Evolutionary conservation across 129 eudicot genomes (phyloP).

Genomic region (carrot (Daucus carota)): DNA sequence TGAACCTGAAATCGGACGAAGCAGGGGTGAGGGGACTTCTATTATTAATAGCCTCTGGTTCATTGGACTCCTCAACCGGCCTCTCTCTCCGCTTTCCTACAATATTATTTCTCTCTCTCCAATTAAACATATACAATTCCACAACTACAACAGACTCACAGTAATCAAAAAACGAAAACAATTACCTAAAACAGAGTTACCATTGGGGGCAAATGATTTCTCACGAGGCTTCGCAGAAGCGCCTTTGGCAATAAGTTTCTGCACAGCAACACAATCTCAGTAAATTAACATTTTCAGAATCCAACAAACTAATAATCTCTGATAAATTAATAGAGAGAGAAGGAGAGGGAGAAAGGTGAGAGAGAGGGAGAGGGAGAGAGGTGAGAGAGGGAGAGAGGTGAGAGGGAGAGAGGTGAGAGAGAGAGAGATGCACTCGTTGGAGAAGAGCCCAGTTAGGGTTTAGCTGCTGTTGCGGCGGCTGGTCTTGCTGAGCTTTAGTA

Average conservation of each 20-base stretch:
- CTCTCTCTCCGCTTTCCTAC: constrained; percentile 83
- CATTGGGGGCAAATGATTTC: constrained; percentile 18
- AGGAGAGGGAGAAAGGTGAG: background rate
- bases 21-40: constrained; percentile 63
- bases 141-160: no score
- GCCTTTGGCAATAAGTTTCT: constrained; percentile 49
- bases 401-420: background rate
- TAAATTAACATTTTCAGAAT: background rate
- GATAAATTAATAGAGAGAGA: background rate
- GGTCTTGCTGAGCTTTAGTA: background rate
- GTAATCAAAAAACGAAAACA: background rate
- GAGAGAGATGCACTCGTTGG: constrained; percentile 37
- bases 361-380: background rate
- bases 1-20: constrained; percentile 69
- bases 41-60: constrained; percentile 15
- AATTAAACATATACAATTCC: background rate
- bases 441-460: constrained; percentile 95
- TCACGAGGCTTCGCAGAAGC: constrained; percentile 22
- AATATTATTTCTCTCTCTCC: background rate
- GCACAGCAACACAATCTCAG: constrained; percentile 13
- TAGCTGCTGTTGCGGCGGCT: constrained; percentile 24
- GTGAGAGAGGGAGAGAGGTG: background rate
- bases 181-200: constrained; percentile 43
- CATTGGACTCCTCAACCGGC: constrained; percentile 38
- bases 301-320: background rate